Percentiles rank a stretch among this genome's conserved stretches.
phyloP scores from a whole-genome alignment of 805 yeast genomes.

The Ogataea corticis region DNA sequence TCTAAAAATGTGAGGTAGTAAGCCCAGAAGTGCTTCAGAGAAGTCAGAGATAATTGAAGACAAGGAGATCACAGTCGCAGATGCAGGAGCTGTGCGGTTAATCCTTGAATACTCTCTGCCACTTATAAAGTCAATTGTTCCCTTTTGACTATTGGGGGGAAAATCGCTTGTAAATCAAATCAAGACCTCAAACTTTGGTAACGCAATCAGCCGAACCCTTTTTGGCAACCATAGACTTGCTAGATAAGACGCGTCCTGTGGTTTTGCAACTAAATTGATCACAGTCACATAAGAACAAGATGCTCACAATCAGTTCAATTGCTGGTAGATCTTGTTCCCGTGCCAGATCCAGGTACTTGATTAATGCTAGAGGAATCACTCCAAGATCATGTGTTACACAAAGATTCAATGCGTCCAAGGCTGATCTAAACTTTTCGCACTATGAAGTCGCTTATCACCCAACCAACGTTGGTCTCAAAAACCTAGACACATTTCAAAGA shows the following conservation, averaged over 20 bases:
- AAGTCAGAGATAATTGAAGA: background rate
- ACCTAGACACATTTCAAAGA: slow-evolving; percentile 79
- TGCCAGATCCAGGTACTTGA: background rate
- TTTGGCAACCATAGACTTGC: too few relatives aligned
- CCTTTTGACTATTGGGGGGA: too few relatives aligned
- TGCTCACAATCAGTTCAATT: background rate
- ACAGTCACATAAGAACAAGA: background rate
- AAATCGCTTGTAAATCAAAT: too few relatives aligned
- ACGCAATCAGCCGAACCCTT: too few relatives aligned
- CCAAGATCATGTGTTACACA: background rate
- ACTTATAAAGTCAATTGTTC: too few relatives aligned
- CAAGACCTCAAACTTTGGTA: too few relatives aligned
- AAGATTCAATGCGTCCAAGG: slow-evolving; percentile 30
- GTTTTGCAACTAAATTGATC: background rate
- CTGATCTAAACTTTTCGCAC: slow-evolving; percentile 56
- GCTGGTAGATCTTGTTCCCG: background rate
- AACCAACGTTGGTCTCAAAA: slow-evolving; percentile 24
- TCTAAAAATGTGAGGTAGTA: background rate
- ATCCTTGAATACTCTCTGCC: background rate
- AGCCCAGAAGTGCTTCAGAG: background rate
- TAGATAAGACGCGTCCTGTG: too few relatives aligned
- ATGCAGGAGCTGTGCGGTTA: background rate
- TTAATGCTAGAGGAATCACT: background rate
- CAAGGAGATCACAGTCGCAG: background rate
- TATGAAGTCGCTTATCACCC: slow-evolving; percentile 51